Base-by-base conservation (phyloP, 768 basidiomycete genomes). In the Trametes cinnabarina region DNA sequence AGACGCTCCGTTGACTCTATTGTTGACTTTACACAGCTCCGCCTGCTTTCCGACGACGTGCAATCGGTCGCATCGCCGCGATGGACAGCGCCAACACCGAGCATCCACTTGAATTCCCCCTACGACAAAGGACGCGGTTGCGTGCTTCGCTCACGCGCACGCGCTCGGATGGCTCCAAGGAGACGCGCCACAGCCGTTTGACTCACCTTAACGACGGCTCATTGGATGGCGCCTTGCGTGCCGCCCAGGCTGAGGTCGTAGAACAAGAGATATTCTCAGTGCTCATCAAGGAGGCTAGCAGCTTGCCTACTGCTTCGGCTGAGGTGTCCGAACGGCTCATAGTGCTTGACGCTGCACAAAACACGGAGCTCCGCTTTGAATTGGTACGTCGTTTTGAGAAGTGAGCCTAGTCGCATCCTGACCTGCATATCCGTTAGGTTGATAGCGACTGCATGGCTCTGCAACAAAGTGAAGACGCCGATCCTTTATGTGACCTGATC, bases 221-320 rank as follows among this genome's bases (percentile, higher is more conserved):
- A 2, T 68, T 88, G 14, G 80, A 89, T 34, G 76, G 68, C 2
- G 75, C 78, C 9, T 74, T 94, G 34, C 75, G 72, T 57, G 70
- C 70, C 23, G 87, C 86, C 1, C 90, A 92, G 66, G 77, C 76
- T 51, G 92, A 92, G 68, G 76, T 86, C 14, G 79, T 92, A 5
- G 89, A 94, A 55, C 86, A 88, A 66, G 92, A 94, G 66, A 86
- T 93, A 37, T 94, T 92, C 62, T 75, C 84, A 3, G 66, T 83
- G 20, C 75, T 94, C 20, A 87, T 92, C 39, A 80, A 76, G 66
- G 92, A 93, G 71, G 88, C 90, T n/a, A 85, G 86, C 54, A 81
- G 69, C 58, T 75, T 93, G 10, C 87, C 90, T 14, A 89, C 87
- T 0, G 87, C 87, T 3, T 84, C 87, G 30, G 88, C 88, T 11